phyloP scores from a whole-genome alignment of 345 rosid genomes.

The Linum lewisii region DNA sequence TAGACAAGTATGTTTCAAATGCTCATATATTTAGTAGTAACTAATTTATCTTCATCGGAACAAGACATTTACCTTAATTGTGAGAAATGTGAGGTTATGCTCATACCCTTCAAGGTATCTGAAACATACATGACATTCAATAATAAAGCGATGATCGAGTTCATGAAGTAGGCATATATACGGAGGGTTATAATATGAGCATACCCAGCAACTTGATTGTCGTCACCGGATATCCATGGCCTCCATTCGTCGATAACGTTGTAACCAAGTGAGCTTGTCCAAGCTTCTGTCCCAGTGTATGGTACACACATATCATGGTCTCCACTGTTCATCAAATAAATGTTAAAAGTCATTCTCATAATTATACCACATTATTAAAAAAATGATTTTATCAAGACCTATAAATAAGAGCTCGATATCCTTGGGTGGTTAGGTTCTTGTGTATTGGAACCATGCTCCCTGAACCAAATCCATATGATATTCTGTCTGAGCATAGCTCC shows the following conservation, averaged over 20 bases:
- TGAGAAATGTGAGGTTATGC: slow-evolving; percentile 39
- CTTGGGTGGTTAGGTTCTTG: slow-evolving; percentile 29
- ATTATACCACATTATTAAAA: no score
- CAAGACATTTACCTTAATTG: slow-evolving; percentile 38
- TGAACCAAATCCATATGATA: slow-evolving; percentile 9
- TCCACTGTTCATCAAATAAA: slow-evolving; percentile 1
- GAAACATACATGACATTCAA: slow-evolving; percentile 15
- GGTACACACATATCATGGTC: slow-evolving; percentile 56
- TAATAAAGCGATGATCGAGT: no score
- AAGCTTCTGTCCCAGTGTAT: slow-evolving; percentile 44
- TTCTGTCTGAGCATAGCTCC: slow-evolving; percentile 32
- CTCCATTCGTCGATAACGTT: slow-evolving; percentile 34
- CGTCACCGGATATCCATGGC: slow-evolving; percentile 23
- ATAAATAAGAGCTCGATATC: slow-evolving; percentile 45
- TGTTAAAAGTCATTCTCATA: no score
- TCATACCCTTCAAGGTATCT: slow-evolving; percentile 49
- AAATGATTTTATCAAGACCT: no score
- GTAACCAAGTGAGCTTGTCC: slow-evolving; percentile 44
- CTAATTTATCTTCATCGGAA: no score
- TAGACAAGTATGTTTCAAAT: no score
- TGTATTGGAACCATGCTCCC: slow-evolving; percentile 46
- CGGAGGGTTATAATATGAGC: no score
- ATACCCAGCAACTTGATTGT: slow-evolving; percentile 38
- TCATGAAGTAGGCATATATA: background rate
- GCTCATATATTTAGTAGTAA: no score